Evolutionary conservation across 148 eudicot species (phyloP).

Genomic region (Heliosperma pusillum): DNA sequence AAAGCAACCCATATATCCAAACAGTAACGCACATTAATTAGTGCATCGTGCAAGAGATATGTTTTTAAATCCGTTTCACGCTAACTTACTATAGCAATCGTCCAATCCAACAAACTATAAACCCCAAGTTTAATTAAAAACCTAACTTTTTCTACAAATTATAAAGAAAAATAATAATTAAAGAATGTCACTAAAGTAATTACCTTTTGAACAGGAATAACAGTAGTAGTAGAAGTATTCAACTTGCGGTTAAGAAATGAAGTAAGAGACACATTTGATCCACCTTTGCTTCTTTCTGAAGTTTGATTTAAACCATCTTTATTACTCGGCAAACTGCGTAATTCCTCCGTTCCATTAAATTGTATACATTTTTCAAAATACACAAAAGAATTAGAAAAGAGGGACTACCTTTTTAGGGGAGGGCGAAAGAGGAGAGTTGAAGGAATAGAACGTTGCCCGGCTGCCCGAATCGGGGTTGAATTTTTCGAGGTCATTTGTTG

Average conservation of each 20-base stretch:
- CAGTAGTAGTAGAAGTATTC: slow-evolving; percentile 46
- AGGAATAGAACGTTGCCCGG: slow-evolving; percentile 39
- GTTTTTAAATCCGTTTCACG: no score
- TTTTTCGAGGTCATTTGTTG: slow-evolving; percentile 26
- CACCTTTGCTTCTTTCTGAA: background rate
- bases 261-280: slow-evolving; percentile 41
- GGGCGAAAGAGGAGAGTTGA: slow-evolving; percentile 32
- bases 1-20: no score
- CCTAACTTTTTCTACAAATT: no score
- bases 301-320: slow-evolving; percentile 10
- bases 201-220: slow-evolving; percentile 41
- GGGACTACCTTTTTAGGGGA: slow-evolving; percentile 11
- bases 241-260: slow-evolving; percentile 57
- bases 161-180: no score
- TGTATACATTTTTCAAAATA: background rate
- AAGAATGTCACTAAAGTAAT: no score
- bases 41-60: no score
- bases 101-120: no score
- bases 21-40: no score
- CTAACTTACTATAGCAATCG: no score
- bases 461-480: slow-evolving; percentile 27
- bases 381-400: background rate
- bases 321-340: slow-evolving; percentile 26
- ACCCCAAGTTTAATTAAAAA: no score
- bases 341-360: background rate